Conservation (phyloP, 345 rosid species). For the Garcia nutans region DNA sequence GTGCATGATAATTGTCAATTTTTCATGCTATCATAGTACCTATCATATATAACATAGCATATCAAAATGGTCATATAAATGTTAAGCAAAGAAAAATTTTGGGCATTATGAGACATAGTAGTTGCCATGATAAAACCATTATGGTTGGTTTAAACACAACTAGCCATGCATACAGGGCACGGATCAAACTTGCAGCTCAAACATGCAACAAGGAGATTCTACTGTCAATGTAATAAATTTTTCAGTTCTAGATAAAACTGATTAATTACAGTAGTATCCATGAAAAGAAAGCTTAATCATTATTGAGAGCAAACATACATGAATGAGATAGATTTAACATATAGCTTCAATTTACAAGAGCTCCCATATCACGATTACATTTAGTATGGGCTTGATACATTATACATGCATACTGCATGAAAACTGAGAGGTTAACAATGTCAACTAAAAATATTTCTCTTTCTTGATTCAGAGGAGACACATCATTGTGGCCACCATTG, state of each 20-base stretch:
- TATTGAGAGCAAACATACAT: background rate
- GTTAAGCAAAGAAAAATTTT: too few species aligned
- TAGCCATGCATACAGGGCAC: too few species aligned
- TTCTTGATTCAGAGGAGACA: background rate
- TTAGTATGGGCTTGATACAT: background rate
- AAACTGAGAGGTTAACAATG: background rate
- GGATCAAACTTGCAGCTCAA: slow-evolving; percentile 2
- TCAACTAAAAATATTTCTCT: background rate
- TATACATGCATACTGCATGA: background rate
- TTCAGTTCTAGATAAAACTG: background rate
- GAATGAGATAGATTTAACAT: background rate
- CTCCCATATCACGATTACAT: background rate
- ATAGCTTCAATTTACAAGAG: background rate
- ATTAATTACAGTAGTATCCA: background rate
- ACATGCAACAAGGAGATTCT: background rate
- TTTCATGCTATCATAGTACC: background rate
- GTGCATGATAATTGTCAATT: background rate
- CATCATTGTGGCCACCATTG: background rate
- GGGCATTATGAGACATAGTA: background rate
- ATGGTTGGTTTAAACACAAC: background rate
- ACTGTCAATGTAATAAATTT: background rate
- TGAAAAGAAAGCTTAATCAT: background rate
- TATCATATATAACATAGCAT: too few species aligned
- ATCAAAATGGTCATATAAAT: too few species aligned
- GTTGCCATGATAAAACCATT: background rate